Conservation (phyloP, 1,284 basidiomycete species). For the Apiotrichum siamense region DNA sequence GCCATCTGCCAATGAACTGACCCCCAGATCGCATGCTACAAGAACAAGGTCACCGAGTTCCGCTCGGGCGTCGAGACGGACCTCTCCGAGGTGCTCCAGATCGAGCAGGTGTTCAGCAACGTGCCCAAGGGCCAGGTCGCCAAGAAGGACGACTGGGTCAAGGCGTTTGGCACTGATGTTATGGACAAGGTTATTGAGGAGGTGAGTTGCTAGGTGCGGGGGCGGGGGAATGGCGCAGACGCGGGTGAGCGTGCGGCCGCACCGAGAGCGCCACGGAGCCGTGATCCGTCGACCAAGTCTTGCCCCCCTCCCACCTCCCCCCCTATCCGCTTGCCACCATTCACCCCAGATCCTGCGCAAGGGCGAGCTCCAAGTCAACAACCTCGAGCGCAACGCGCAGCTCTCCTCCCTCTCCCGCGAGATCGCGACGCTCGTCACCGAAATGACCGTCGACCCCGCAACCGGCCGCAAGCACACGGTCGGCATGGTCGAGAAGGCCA, state of each 20-base stretch:
- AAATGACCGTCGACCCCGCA: conserved; percentile 89
- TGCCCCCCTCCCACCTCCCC: too few relatives aligned
- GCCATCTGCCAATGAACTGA: too few relatives aligned
- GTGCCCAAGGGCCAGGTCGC: conserved; percentile 95
- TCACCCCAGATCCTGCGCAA: conserved; percentile 74
- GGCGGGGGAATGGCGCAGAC: too few relatives aligned
- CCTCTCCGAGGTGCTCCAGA: conserved; percentile 93
- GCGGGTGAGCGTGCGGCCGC: too few relatives aligned
- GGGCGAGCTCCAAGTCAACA: conserved; percentile 94
- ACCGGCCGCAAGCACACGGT: conserved; percentile 88
- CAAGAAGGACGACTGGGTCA: conserved; percentile 79
- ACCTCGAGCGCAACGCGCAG: conserved; percentile 92
- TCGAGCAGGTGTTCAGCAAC: conserved; percentile 91
- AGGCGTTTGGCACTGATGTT: conserved; percentile 78
- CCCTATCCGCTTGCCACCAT: background rate
- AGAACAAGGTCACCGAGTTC: conserved; percentile 98
- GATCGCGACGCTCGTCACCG: conserved; percentile 87
- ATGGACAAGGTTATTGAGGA: conserved; percentile 73
- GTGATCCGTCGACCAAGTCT: too few relatives aligned
- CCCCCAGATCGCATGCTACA: conserved; percentile 88
- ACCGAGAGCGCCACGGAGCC: too few relatives aligned
- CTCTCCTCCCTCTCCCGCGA: conserved; percentile 77
- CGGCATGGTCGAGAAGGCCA: conserved; percentile 96
- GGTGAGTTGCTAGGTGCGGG: too few relatives aligned
- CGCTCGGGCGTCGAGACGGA: conserved; percentile 88